phyloP scores from a whole-genome alignment of 2,329 filamentous ascomycete genomes.

The Apiospora marii region DNA sequence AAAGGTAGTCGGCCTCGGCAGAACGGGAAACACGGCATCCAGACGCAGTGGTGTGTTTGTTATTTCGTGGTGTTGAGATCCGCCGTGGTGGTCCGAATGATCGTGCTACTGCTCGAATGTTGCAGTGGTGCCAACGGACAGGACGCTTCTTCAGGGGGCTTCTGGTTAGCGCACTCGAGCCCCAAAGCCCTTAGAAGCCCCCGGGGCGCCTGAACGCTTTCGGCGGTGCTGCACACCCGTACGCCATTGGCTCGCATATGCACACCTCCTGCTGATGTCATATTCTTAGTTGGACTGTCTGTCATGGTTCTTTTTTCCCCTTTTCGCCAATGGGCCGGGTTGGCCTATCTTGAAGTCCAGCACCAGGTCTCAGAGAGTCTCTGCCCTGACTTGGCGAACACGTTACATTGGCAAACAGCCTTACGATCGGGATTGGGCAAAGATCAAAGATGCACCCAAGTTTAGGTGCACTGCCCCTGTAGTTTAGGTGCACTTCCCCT shows the following conservation, averaged over 20 bases:
- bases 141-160: background rate
- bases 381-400: conserved; percentile 7
- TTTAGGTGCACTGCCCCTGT: background rate
- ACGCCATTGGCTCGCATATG: background rate
- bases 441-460: background rate
- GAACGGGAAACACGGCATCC: background rate
- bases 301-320: background rate
- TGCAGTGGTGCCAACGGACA: background rate
- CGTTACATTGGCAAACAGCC: conserved; percentile 5
- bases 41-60: background rate
- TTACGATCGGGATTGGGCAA: background rate
- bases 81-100: background rate
- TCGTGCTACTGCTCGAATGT: background rate
- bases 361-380: background rate
- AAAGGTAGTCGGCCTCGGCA: background rate
- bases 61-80: background rate
- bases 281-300: background rate
- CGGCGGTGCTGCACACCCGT: background rate
- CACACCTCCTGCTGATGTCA: conserved; percentile 4
- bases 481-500: background rate
- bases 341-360: background rate
- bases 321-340: background rate
- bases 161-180: background rate
- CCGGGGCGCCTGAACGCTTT: background rate
- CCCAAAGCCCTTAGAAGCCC: background rate